phyloP scores from a whole-genome alignment of 805 yeast genomes.

The Kuraishia ogatae region DNA sequence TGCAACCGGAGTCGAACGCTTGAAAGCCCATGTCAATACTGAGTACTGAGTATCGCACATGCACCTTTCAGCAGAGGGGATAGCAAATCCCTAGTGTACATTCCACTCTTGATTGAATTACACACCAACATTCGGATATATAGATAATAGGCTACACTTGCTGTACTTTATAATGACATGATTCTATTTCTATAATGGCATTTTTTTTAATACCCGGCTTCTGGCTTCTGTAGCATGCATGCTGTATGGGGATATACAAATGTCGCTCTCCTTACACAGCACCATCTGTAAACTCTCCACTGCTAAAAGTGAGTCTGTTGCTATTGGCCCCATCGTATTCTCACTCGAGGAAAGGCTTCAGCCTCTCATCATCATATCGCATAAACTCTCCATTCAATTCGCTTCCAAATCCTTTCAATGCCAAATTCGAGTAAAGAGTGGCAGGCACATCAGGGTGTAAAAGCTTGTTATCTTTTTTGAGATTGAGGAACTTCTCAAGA shows the following conservation, averaged over 20 bases:
- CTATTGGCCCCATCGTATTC: not conserved
- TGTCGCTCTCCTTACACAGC: not conserved
- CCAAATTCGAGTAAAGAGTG: conserved; percentile 55
- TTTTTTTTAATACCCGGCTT: too few relatives aligned
- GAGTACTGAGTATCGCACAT: not conserved
- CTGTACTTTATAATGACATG: too few relatives aligned
- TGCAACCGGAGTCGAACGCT: not conserved
- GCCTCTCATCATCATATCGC: conserved; percentile 43
- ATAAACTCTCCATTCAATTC: conserved; percentile 60
- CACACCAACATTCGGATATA: too few relatives aligned
- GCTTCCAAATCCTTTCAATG: conserved; percentile 44
- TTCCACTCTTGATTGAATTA: too few relatives aligned
- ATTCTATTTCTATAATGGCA: too few relatives aligned
- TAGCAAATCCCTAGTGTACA: too few relatives aligned
- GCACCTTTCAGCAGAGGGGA: too few relatives aligned
- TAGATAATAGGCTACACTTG: too few relatives aligned
- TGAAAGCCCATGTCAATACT: too few relatives aligned
- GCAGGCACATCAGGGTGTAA: conserved; percentile 71
- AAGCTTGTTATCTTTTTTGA: conserved; percentile 49
- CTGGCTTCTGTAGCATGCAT: too few relatives aligned
- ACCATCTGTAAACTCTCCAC: not conserved
- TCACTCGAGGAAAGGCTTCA: conserved; percentile 7
- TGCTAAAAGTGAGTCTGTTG: too few relatives aligned
- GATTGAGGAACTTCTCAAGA: conserved; percentile 51
- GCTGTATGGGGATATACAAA: too few relatives aligned